Evolutionary conservation across 805 yeast genomes (phyloP).

Genomic region (Yamadazyma laniorum): DNA sequence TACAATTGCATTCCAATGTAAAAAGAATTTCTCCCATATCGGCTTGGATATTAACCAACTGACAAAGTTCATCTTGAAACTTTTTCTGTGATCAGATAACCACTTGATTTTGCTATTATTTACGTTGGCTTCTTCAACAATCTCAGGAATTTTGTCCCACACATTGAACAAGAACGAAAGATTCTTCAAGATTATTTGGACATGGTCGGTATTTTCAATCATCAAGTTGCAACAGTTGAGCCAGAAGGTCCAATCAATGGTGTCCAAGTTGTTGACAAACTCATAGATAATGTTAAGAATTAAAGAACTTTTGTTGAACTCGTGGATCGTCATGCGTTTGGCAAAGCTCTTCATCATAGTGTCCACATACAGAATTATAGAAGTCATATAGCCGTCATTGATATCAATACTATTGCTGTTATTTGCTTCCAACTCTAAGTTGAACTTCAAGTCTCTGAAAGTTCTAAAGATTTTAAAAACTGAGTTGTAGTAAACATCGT

Average conservation of each 20-base stretch:
- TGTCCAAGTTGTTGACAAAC: constrained; percentile 31
- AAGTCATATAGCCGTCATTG: neutral
- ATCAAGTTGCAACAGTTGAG: constrained; percentile 54
- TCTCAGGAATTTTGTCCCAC: constrained; percentile 66
- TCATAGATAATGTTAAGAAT: constrained; percentile 42
- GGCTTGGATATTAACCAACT: constrained; percentile 51
- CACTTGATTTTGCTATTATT: constrained; percentile 24
- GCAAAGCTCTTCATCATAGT: constrained; percentile 35
- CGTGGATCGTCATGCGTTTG: constrained; percentile 33
- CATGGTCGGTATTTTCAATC: constrained; percentile 57
- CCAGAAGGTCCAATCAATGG: constrained; percentile 79
- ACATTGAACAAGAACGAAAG: constrained; percentile 66
- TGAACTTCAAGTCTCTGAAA: constrained; percentile 33
- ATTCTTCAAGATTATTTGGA: constrained; percentile 60
- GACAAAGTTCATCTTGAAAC: constrained; percentile 49
- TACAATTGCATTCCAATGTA: constrained; percentile 80
- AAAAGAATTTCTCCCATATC: constrained; percentile 57
- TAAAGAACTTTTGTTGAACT: constrained; percentile 36
- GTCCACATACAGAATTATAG: constrained; percentile 25
- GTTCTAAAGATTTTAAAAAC: constrained; percentile 39
- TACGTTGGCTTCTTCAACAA: constrained; percentile 11
- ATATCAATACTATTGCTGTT: neutral
- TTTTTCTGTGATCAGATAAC: constrained; percentile 37
- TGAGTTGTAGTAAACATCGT: constrained; percentile 37
- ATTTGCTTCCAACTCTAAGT: constrained; percentile 6